Base-by-base conservation (phyloP, 495 filamentous ascomycete species). In the Aspergillus incahuasiensis region DNA sequence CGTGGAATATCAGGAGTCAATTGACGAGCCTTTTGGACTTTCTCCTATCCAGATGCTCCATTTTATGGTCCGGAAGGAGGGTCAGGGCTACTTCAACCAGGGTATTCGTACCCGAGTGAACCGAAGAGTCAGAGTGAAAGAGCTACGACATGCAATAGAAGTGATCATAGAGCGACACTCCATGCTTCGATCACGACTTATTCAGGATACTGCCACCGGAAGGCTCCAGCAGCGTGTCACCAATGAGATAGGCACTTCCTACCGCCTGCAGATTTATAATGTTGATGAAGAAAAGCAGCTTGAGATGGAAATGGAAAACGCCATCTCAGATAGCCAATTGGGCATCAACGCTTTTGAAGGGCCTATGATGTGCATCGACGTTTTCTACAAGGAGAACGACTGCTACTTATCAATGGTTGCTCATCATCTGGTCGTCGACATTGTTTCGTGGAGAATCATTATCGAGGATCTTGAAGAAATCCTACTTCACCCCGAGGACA, bases 31-130 rank as follows among this genome's bases (percentile, higher is more conserved):
- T 28, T 90, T 89, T 58, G 77, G 79, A 5, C 75, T 91, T 6
- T 84, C 86, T 0, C 88, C 88, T 0, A 88, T 90, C 66, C 87
- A 91, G 62, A 74, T 78, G 20, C 68, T 90, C 15, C 89, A 87
- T 64, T 90, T 88, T 55, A 74, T 84, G 38, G 64, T 76, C 21
- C 71, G 72, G 0, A 65, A 71, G 34, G 77, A 84, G 19, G 78
- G 76, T 0, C 75, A 81, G 56, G 83, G 83, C n/a, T 82, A 88
- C 52, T 91, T 88, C 63, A 89, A 90, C 62, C 86, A 87, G 60
- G 87, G 86, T 50, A 74, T 89, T 38, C 64, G 87, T 0, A 73
- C 88, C 3, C 77, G 81, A 3, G 52, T 90, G 13, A 83, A 75
- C 44, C 74, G 72, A 54, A 62, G 59, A 2, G 66, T 84, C 28